phyloP scores from a whole-genome alignment of 345 rosid genomes.

The Populus euphratica region DNA sequence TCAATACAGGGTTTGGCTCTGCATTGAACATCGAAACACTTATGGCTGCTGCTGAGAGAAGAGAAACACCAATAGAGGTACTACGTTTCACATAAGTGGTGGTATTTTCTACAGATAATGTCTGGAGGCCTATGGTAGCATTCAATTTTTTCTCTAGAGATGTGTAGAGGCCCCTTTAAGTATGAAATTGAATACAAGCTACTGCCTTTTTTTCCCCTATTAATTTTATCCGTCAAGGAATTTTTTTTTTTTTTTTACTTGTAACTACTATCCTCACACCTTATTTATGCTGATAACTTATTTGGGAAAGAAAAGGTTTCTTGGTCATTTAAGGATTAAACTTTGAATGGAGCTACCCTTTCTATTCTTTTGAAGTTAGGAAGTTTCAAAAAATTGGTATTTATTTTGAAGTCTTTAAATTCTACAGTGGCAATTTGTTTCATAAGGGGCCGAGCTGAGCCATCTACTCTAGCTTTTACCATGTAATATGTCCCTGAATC shows the following conservation, averaged over 20 bases:
- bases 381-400: neutral
- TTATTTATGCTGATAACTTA: neutral
- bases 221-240: neutral
- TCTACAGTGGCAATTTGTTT: neutral
- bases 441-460: neutral
- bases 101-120: neutral
- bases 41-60: slow-evolving; percentile 94
- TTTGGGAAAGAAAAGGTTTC: neutral
- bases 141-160: neutral
- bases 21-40: slow-evolving; percentile 94
- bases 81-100: neutral
- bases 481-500: neutral
- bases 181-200: neutral
- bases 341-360: neutral
- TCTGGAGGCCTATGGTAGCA: neutral
- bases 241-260: neutral
- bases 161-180: neutral
- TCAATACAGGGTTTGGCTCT: slow-evolving; percentile 81
- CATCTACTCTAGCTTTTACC: neutral
- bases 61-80: slow-evolving; percentile 89
- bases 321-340: neutral
- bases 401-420: neutral
- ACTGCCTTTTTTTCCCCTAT: neutral
- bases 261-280: neutral
- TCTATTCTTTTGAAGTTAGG: neutral